Evolutionary conservation across 352 stramenopile species (phyloP).

Genomic region (Pythium oligandrum): DNA sequence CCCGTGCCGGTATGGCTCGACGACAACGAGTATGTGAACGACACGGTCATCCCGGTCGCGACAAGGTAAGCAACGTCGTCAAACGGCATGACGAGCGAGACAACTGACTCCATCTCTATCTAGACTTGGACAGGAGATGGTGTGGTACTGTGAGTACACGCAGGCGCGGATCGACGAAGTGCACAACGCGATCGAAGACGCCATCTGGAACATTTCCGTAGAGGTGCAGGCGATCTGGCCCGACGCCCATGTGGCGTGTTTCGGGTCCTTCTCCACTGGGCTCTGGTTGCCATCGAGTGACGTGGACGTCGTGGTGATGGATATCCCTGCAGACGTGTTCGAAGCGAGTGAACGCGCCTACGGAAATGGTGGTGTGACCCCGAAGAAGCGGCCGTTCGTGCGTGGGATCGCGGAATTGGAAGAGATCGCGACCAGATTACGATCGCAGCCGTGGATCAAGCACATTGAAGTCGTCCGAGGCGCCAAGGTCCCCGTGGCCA

Average conservation of each 20-base stretch:
- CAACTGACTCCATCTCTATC: background rate
- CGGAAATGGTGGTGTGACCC: background rate
- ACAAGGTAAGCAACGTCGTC: conserved; percentile 17
- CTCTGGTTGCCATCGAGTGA: conserved; percentile 88
- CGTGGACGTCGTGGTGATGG: conserved; percentile 86
- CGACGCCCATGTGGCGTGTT: conserved; percentile 62
- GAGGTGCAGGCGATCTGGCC: conserved; percentile 73
- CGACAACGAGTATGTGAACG: conserved; percentile 25
- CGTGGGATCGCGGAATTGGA: conserved; percentile 50
- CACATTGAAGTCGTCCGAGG: conserved; percentile 77
- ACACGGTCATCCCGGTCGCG: conserved; percentile 27
- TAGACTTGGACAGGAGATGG: conserved; percentile 58
- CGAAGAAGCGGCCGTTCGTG: conserved; percentile 40
- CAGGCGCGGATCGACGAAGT: conserved; percentile 46
- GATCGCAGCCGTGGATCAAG: conserved; percentile 65
- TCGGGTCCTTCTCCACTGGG: conserved; percentile 81
- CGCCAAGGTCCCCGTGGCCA: conserved; percentile 84
- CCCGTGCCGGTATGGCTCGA: conserved; percentile 30
- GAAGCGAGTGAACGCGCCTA: no score
- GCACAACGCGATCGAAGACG: conserved; percentile 60
- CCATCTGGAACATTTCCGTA: conserved; percentile 59
- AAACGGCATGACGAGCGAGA: background rate
- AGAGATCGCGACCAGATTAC: conserved; percentile 41
- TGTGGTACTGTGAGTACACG: conserved; percentile 60
- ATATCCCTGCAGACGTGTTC: conserved; percentile 15